A percentile compares a stretch with the other conserved stretches of the same genome.
These are phyloP conservation scores for Sclerotinia sclerotiorum DNA, from an alignment of 2,329 filamentous ascomycete species.

Conservation along the genomic window DNA sequence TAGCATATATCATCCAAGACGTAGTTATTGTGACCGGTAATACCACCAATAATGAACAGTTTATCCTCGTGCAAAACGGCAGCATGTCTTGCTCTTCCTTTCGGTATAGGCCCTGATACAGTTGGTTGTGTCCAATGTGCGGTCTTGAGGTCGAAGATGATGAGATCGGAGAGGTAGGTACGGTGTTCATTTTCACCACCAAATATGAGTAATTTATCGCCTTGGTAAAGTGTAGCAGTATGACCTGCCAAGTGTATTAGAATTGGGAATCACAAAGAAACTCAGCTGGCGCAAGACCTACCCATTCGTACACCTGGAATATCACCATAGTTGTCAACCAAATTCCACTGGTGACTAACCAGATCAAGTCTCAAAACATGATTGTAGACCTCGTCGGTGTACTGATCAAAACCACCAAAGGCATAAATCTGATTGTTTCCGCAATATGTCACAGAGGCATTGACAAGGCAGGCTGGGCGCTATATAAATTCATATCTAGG, in stretches of 20 bases:
- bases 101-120: slow-evolving; percentile 79
- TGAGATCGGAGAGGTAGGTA: slow-evolving; percentile 91
- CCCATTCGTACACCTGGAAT: slow-evolving; percentile 97
- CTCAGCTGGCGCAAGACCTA: slow-evolving; percentile 44
- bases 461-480: slow-evolving; percentile 90
- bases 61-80: slow-evolving; percentile 93
- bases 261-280: background rate
- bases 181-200: slow-evolving; percentile 97
- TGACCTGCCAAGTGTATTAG: slow-evolving; percentile 61
- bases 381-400: slow-evolving; percentile 98
- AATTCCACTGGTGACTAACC: slow-evolving; percentile 83
- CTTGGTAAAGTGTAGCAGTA: slow-evolving; percentile 90
- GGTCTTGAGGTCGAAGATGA: slow-evolving; percentile 91
- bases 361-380: slow-evolving; percentile 90
- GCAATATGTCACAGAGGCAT: slow-evolving; percentile 98
- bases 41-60: slow-evolving; percentile 92
- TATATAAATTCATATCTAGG: background rate
- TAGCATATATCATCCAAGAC: slow-evolving; percentile 97
- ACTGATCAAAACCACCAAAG: slow-evolving; percentile 97
- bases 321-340: slow-evolving; percentile 98
- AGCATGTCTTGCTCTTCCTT: slow-evolving; percentile 88
- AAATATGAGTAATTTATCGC: slow-evolving; percentile 93
- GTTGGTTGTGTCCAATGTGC: slow-evolving; percentile 94
- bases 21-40: slow-evolving; percentile 87
- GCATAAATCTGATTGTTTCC: slow-evolving; percentile 97